Conservation (phyloP, 768 basidiomycete species). For the Mycena leptocephala region DNA sequence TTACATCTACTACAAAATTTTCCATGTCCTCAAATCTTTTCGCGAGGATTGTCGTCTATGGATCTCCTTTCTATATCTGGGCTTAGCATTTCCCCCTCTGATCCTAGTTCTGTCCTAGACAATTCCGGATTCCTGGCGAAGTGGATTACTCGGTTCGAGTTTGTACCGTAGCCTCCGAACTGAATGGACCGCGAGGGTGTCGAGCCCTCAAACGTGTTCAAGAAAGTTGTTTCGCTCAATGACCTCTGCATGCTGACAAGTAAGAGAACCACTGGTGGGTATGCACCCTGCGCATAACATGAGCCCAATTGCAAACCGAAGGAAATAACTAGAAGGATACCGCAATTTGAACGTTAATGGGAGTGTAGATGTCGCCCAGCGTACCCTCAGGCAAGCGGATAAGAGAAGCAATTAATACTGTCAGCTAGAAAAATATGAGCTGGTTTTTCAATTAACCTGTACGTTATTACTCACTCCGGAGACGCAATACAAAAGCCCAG, state of each 20-base stretch:
- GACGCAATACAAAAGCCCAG: not conserved
- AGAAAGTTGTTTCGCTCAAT: slow-evolving; percentile 19
- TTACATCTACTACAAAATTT: too few species aligned
- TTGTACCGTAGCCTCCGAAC: not conserved
- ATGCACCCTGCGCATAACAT: slow-evolving; percentile 10
- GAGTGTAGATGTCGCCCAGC: slow-evolving; percentile 34
- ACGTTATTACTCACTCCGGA: not conserved
- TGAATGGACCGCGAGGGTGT: not conserved
- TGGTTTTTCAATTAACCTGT: not conserved
- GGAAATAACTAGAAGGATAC: slow-evolving; percentile 1
- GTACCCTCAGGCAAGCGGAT: slow-evolving; percentile 30
- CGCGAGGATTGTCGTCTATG: not conserved
- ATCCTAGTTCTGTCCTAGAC: not conserved
- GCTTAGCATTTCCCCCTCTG: not conserved
- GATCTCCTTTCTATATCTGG: not conserved
- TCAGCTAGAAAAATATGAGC: slow-evolving; percentile 2
- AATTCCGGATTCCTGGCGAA: not conserved
- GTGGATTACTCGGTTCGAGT: not conserved
- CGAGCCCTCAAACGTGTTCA: not conserved
- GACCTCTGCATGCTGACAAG: slow-evolving; percentile 11
- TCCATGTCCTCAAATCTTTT: not conserved
- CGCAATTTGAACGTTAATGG: slow-evolving; percentile 34
- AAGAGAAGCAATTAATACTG: slow-evolving; percentile 15
- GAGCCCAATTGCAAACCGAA: not conserved
- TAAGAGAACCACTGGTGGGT: slow-evolving; percentile 20